Conservation (phyloP, 2,329 filamentous ascomycete genomes). For the Aspergillus pseudoviridinutans region DNA sequence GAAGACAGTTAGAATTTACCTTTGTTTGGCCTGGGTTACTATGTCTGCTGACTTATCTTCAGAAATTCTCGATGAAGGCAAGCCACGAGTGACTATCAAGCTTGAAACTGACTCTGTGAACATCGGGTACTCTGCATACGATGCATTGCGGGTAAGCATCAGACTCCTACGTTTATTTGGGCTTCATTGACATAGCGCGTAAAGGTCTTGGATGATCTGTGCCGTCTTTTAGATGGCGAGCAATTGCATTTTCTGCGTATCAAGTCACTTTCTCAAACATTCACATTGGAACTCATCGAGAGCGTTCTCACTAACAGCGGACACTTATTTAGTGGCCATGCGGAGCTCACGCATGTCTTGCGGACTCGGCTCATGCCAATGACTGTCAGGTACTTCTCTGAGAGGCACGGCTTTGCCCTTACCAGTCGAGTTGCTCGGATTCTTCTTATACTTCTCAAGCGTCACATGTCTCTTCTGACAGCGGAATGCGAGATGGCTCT, state of each 20-base stretch:
- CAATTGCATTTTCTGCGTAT: slow-evolving; percentile 78
- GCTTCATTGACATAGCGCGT: slow-evolving; percentile 10
- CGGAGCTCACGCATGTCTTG: slow-evolving; percentile 76
- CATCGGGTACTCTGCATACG: slow-evolving; percentile 71
- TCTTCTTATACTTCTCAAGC: slow-evolving; percentile 72
- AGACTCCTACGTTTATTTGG: not conserved
- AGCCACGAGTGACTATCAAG: slow-evolving; percentile 63
- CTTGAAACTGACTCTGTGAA: slow-evolving; percentile 61
- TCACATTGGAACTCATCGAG: slow-evolving; percentile 87
- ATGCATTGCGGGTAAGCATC: slow-evolving; percentile 67
- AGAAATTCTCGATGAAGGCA: slow-evolving; percentile 43
- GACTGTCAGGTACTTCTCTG: slow-evolving; percentile 71
- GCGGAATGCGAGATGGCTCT: slow-evolving; percentile 80
- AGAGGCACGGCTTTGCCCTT: slow-evolving; percentile 73
- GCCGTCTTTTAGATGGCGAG: slow-evolving; percentile 79
- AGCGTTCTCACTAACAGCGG: slow-evolving; percentile 83
- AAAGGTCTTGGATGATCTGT: slow-evolving; percentile 83
- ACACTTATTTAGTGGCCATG: slow-evolving; percentile 71
- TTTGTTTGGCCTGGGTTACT: not conserved
- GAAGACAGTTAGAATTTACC: slow-evolving; percentile 67
- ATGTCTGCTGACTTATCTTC: slow-evolving; percentile 4
- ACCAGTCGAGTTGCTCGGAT: slow-evolving; percentile 80
- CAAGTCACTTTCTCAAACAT: slow-evolving; percentile 71
- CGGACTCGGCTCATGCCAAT: slow-evolving; percentile 77
- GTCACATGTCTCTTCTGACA: slow-evolving; percentile 70